phyloP scores from a whole-genome alignment of 2,329 filamentous ascomycete genomes.

The Venturia asperata region DNA sequence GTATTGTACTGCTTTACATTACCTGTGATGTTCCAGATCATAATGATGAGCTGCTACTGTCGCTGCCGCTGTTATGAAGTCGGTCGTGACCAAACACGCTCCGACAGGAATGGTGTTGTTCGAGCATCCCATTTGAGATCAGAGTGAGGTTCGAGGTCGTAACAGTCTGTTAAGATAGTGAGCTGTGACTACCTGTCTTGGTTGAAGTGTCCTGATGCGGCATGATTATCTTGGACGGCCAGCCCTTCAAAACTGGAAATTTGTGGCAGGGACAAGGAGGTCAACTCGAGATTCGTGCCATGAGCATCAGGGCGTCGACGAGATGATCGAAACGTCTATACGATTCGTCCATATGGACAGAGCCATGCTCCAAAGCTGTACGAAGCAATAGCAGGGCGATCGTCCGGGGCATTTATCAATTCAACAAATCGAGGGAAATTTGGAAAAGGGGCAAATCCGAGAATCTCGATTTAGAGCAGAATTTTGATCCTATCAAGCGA shows the following conservation, averaged over 20 bases:
- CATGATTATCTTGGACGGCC: neutral
- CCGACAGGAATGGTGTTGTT: neutral
- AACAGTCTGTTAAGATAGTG: neutral
- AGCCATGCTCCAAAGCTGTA: neutral
- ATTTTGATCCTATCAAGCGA: neutral
- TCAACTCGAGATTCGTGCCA: neutral
- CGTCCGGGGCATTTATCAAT: neutral
- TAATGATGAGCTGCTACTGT: neutral
- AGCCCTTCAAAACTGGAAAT: neutral
- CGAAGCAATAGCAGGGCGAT: neutral
- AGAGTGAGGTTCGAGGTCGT: neutral
- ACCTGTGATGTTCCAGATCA: neutral
- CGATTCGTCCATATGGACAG: neutral
- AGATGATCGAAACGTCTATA: neutral
- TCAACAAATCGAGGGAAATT: neutral
- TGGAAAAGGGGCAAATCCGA: neutral
- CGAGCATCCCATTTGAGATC: neutral
- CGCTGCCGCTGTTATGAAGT: neutral
- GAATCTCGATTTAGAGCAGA: neutral
- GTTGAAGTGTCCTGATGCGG: neutral
- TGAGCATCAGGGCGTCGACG: neutral
- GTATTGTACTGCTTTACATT: neutral
- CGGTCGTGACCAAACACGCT: neutral
- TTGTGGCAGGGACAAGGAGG: neutral
- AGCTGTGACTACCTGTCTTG: neutral